Percentiles rank a stretch among this genome's conserved stretches.
phyloP scores from a whole-genome alignment of 345 rosid species.

The Kernera saxatilis region DNA sequence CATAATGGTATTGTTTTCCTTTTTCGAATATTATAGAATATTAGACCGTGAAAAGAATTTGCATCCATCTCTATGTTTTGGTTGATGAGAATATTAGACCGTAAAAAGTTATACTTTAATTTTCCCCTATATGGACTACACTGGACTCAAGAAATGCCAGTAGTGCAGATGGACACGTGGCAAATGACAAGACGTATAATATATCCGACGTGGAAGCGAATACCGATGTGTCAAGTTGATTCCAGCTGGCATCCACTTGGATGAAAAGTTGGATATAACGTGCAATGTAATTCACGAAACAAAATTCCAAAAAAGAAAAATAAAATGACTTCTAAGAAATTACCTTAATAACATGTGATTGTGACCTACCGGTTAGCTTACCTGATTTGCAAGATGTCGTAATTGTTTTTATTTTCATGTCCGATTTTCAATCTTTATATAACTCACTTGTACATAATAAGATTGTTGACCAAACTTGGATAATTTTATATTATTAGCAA shows the following conservation, averaged over 20 bases:
- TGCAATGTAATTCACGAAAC: neutral
- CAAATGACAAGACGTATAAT: neutral
- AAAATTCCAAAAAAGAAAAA: neutral
- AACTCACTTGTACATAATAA: neutral
- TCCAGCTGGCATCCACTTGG: slow-evolving; percentile 23
- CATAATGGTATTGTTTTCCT: neutral
- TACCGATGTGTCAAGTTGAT: slow-evolving; percentile 11
- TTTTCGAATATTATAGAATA: neutral
- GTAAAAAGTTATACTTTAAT: neutral
- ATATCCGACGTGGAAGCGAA: slow-evolving; percentile 6
- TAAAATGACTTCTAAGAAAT: neutral
- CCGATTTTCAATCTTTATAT: neutral
- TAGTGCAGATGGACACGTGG: slow-evolving; percentile 10
- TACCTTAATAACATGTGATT: slow-evolving; percentile 6
- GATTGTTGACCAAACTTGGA: neutral
- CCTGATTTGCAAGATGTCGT: neutral
- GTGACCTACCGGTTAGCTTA: neutral
- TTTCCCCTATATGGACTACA: neutral
- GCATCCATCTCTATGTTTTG: slow-evolving; percentile 16
- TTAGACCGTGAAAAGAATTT: too few species aligned
- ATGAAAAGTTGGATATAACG: slow-evolving; percentile 15
- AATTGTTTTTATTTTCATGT: neutral
- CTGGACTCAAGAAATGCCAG: neutral
- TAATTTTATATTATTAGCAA: slow-evolving; percentile 6
- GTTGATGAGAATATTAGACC: slow-evolving; percentile 9